Conservation (phyloP, 2,329 filamentous ascomycete species). For the Neofusicoccum laricinum region DNA sequence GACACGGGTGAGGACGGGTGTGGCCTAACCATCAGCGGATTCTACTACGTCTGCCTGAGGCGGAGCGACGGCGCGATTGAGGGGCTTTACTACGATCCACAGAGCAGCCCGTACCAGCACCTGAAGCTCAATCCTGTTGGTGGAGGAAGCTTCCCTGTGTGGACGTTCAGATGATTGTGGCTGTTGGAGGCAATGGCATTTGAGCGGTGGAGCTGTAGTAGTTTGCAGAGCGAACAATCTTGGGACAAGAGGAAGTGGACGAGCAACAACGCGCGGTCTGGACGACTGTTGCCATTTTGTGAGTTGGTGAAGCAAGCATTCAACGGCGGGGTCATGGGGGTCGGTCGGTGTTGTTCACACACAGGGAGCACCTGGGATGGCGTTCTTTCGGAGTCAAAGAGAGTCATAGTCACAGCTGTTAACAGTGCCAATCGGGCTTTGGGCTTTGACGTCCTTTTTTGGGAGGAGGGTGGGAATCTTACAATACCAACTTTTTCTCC, state of each 20-base stretch:
- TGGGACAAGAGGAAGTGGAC: too few species aligned
- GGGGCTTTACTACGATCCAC: constrained; percentile 55
- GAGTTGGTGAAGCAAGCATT: too few species aligned
- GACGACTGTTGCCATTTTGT: too few species aligned
- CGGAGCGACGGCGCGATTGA: constrained; percentile 47
- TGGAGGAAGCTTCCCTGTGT: constrained; percentile 35
- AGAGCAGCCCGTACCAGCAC: constrained; percentile 53
- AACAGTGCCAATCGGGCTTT: constrained; percentile 48
- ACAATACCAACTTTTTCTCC: too few species aligned
- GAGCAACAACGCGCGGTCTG: too few species aligned
- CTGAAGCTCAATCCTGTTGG: constrained; percentile 42
- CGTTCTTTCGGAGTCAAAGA: constrained; percentile 49
- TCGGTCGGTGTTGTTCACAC: too few species aligned
- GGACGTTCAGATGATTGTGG: constrained; percentile 35
- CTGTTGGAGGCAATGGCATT: too few species aligned
- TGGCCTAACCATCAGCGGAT: constrained; percentile 53
- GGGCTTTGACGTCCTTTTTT: too few species aligned
- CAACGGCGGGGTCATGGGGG: too few species aligned
- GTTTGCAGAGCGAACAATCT: too few species aligned
- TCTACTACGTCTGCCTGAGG: constrained; percentile 52
- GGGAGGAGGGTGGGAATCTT: too few species aligned
- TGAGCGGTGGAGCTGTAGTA: too few species aligned
- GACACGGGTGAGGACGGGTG: constrained; percentile 27
- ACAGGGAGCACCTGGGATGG: constrained; percentile 40
- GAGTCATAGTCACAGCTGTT: constrained; percentile 79